Percentiles rank a stretch among this genome's conserved stretches.
Evolutionary conservation across 2,329 filamentous ascomycete genomes (phyloP).

Genomic region (Juglanconis sp.): DNA sequence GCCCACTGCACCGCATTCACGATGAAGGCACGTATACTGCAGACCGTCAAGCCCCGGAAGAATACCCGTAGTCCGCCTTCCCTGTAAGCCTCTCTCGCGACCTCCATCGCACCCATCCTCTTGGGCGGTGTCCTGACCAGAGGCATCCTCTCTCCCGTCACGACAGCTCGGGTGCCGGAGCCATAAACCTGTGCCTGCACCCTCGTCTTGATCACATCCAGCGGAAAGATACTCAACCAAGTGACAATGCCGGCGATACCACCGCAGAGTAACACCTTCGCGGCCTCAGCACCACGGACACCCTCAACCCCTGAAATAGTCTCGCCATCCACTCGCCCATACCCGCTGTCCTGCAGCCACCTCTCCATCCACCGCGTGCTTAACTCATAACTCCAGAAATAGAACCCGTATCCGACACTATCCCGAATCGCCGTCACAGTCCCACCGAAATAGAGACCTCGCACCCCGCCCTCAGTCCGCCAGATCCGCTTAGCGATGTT

Average conservation of each 20-base stretch:
- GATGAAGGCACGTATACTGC: constrained; percentile 81
- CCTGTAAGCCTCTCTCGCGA: constrained; percentile 65
- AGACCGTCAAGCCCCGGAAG: constrained; percentile 74
- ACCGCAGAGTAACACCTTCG: constrained; percentile 74
- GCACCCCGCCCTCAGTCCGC: constrained; percentile 52
- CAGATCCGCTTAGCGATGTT: constrained; percentile 61
- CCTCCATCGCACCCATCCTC: constrained; percentile 54
- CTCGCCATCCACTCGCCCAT: neutral
- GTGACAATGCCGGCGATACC: constrained; percentile 83
- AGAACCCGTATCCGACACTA: constrained; percentile 92
- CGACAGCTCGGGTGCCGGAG: constrained; percentile 17
- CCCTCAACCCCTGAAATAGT: neutral
- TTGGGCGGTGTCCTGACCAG: constrained; percentile 24
- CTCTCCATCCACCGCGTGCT: constrained; percentile 56
- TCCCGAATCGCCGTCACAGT: constrained; percentile 78
- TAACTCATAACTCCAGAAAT: constrained; percentile 91
- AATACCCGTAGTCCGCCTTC: constrained; percentile 61
- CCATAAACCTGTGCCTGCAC: constrained; percentile 69
- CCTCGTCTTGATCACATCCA: constrained; percentile 89
- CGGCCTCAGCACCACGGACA: constrained; percentile 41
- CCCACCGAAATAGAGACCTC: constrained; percentile 79
- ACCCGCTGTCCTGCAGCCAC: neutral
- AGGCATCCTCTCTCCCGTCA: constrained; percentile 24
- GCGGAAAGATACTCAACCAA: constrained; percentile 85
- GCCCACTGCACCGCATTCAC: constrained; percentile 95